phyloP scores from a whole-genome alignment of 768 basidiomycete genomes.

The Rhodosporidiobolus odoratus region DNA sequence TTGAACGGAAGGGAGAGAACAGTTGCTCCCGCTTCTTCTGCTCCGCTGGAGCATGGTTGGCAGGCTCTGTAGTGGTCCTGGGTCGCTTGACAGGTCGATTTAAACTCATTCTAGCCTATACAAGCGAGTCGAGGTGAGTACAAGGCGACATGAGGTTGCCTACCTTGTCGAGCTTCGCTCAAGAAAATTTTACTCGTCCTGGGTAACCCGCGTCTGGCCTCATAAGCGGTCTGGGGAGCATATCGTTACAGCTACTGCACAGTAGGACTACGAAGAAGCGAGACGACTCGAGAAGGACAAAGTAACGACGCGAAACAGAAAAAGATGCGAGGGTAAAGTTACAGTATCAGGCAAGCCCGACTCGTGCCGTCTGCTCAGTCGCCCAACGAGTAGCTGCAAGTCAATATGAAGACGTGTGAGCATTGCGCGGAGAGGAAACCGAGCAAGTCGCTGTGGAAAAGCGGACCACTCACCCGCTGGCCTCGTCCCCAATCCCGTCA shows the following conservation, averaged over 20 bases:
- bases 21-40: conserved; percentile 45
- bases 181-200: too few species aligned
- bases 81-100: too few species aligned
- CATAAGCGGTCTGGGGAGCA: too few species aligned
- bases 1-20: conserved; percentile 88
- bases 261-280: too few species aligned
- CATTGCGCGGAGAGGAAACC: background rate
- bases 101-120: too few species aligned
- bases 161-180: too few species aligned
- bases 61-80: background rate
- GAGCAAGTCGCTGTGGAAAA: background rate
- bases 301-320: background rate
- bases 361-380: background rate
- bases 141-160: too few species aligned
- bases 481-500: conserved; percentile 26
- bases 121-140: background rate
- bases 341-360: background rate
- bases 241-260: too few species aligned
- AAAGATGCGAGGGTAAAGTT: background rate
- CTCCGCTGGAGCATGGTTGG: background rate
- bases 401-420: background rate
- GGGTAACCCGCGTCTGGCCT: too few species aligned
- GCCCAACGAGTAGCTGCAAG: conserved; percentile 5
- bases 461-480: conserved; percentile 9
- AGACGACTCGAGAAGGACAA: background rate